Evolutionary conservation across 768 basidiomycete species (phyloP).

Genomic region (Tylopilus vinaceipallidus): DNA sequence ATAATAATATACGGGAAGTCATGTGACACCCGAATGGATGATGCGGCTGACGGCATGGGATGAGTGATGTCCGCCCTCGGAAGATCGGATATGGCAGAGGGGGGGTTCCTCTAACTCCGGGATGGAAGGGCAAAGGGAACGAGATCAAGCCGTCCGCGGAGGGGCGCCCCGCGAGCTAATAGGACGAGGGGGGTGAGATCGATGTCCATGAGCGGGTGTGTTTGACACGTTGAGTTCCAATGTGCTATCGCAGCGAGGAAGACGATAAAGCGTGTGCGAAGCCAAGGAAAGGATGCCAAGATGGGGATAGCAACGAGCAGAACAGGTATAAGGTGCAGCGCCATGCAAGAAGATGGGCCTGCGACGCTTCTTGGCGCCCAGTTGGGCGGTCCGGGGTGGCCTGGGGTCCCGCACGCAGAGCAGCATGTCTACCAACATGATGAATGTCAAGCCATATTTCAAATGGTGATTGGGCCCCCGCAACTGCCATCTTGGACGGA

Average conservation of each 20-base stretch:
- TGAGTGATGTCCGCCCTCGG: conserved; percentile 1
- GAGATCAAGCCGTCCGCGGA: conserved; percentile 27
- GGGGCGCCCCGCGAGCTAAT: conserved; percentile 11
- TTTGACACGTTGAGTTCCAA: conserved; percentile 16
- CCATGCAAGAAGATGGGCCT: conserved; percentile 21
- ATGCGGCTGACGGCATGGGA: conserved; percentile 9
- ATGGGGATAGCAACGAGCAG: conserved; percentile 22
- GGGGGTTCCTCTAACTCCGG: conserved; percentile 7
- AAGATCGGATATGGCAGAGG: conserved; percentile 7
- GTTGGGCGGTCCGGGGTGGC: conserved; percentile 2
- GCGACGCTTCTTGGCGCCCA: conserved; percentile 8
- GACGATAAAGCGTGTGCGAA: conserved; percentile 14
- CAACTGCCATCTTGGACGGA: conserved; percentile 16
- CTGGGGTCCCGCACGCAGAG: conserved; percentile 13
- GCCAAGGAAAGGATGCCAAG: conserved; percentile 13
- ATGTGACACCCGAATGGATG: not conserved
- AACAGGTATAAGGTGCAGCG: conserved; percentile 18
- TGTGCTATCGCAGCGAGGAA: conserved; percentile 13
- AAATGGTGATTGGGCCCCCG: conserved; percentile 17
- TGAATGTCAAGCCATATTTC: conserved; percentile 13
- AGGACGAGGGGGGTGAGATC: not conserved
- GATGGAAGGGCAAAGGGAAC: conserved; percentile 17
- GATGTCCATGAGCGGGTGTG: conserved; percentile 6
- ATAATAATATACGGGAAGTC: not conserved
- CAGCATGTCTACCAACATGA: conserved; percentile 10